These are phyloP conservation scores for Arctostaphylos glauca DNA, from an alignment of 148 eudicot genomes.

Conservation along the genomic window DNA sequence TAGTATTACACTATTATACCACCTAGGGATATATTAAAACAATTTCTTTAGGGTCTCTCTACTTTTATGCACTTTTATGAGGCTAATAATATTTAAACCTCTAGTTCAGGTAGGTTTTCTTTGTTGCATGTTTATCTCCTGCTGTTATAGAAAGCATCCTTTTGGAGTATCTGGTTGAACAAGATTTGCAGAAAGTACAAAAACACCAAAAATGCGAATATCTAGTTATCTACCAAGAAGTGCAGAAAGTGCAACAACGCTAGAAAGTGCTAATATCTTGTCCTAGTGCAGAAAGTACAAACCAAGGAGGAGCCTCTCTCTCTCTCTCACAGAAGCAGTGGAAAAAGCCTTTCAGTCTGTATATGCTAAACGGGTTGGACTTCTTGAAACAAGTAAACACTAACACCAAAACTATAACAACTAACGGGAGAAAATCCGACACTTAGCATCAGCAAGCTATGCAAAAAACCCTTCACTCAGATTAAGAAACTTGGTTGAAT, in stretches of 20 bases:
- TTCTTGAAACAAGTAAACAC: background rate
- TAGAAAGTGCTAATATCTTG: no score
- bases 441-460: background rate
- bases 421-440: background rate
- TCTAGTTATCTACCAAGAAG: no score
- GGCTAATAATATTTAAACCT: background rate
- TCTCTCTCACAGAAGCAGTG: background rate
- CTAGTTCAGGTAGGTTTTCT: background rate
- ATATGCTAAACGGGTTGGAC: background rate
- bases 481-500: slow-evolving; percentile 1
- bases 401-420: background rate
- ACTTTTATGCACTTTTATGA: background rate
- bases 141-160: background rate
- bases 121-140: background rate
- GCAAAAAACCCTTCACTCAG: background rate
- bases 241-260: no score
- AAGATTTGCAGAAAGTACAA: no score
- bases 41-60: background rate
- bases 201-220: no score
- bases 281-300: no score
- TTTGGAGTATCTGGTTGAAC: no score
- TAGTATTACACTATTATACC: background rate
- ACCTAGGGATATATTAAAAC: background rate
- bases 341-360: background rate
- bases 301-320: no score